Conservation (phyloP, 805 yeast species). For the Candida orba region DNA sequence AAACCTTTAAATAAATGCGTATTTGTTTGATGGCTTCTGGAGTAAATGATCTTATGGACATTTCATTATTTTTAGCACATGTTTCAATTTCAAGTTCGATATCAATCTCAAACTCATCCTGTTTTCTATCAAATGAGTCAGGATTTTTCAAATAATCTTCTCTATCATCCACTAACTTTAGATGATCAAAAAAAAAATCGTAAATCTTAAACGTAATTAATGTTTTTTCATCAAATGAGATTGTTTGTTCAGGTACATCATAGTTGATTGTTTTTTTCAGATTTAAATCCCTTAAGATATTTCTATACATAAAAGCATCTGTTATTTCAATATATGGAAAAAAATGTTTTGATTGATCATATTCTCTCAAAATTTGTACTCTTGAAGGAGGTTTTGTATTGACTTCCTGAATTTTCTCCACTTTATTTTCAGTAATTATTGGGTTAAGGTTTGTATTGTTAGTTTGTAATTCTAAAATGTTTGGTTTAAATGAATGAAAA, state of each 20-base stretch:
- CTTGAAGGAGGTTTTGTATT: neutral
- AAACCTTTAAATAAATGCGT: too few species aligned
- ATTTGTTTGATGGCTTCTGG: too few species aligned
- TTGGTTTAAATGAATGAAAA: neutral
- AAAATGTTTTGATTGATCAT: neutral
- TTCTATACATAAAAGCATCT: constrained; percentile 12
- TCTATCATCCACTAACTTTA: constrained; percentile 13
- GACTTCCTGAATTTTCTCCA: neutral
- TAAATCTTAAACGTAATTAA: constrained; percentile 11
- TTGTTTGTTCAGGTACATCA: neutral
- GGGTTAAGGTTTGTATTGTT: too few species aligned
- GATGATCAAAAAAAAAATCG: constrained; percentile 12
- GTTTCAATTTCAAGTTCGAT: too few species aligned
- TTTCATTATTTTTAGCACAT: too few species aligned
- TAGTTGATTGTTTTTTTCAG: constrained; percentile 1
- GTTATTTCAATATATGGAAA: constrained; percentile 8
- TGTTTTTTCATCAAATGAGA: constrained; percentile 7
- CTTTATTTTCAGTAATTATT: neutral
- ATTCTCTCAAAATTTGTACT: neutral
- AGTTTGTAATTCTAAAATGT: neutral
- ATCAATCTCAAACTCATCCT: constrained; percentile 1
- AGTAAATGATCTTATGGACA: too few species aligned
- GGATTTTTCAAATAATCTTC: neutral
- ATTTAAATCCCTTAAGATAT: constrained; percentile 7
- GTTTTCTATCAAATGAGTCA: neutral